These are phyloP conservation scores for Carex cristatella DNA, from an alignment of 176 grass and related monocot species.

Conservation along the genomic window DNA sequence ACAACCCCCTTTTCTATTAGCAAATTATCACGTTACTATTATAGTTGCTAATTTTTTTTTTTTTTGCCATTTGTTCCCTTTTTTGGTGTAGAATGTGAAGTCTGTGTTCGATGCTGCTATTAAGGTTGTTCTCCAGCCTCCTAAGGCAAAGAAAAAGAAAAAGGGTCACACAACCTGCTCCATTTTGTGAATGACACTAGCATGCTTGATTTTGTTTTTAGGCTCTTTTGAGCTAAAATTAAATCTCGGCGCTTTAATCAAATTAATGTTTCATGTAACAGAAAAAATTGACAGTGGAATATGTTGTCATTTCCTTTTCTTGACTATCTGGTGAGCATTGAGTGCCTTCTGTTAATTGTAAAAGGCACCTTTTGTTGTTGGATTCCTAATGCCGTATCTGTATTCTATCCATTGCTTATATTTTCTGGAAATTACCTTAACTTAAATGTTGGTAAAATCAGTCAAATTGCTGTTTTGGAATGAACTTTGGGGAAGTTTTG, in stretches of 20 bases:
- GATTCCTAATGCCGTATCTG: constrained; percentile 1
- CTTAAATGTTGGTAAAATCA: not conserved
- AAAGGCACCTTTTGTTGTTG: constrained; percentile 10
- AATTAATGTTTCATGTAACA: not conserved
- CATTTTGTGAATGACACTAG: constrained; percentile 48
- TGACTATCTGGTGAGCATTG: not conserved
- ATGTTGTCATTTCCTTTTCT: constrained; percentile 2
- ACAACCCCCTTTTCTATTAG: not conserved
- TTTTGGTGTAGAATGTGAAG: constrained; percentile 55
- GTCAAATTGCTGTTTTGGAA: not conserved
- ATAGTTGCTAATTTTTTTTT: constrained; percentile 8
- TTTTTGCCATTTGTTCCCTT: not conserved
- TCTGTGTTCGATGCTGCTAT: constrained; percentile 71
- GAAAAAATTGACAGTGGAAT: constrained; percentile 2
- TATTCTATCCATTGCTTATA: constrained; percentile 5
- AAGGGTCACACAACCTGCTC: constrained; percentile 44
- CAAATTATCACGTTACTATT: constrained; percentile 10
- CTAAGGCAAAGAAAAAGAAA: constrained; percentile 63
- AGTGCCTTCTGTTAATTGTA: constrained; percentile 8
- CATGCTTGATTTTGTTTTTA: constrained; percentile 3
- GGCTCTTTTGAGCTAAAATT: constrained; percentile 18
- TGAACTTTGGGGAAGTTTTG: not conserved
- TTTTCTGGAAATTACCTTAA: constrained; percentile 11
- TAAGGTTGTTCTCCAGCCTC: constrained; percentile 79
- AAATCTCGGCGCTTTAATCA: not conserved